Conservation (phyloP, 495 filamentous ascomycete species). For the Cercophora samala region DNA sequence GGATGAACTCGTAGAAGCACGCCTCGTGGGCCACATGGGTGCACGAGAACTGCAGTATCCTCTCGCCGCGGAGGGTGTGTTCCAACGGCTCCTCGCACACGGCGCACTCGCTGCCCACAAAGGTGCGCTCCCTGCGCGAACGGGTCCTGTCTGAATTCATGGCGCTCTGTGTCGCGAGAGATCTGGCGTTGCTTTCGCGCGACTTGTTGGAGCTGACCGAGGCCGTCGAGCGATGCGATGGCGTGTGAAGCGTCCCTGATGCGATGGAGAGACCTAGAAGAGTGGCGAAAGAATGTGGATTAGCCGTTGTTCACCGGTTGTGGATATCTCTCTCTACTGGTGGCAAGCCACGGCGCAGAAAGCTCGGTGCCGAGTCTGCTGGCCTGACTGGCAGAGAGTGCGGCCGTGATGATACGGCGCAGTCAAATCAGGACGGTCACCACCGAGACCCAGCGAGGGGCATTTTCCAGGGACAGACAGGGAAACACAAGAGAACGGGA, state of each 20-base stretch:
- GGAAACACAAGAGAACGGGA: background rate
- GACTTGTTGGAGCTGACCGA: conserved; percentile 42
- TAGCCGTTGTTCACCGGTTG: conserved; percentile 23
- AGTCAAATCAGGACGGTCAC: conserved; percentile 15
- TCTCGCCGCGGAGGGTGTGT: conserved; percentile 91
- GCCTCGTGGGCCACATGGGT: conserved; percentile 95
- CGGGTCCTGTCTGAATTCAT: conserved; percentile 77
- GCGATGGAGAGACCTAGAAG: conserved; percentile 40
- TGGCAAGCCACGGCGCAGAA: conserved; percentile 5
- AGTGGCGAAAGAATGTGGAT: conserved; percentile 21
- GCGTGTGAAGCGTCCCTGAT: conserved; percentile 39
- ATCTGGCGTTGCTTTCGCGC: conserved; percentile 36
- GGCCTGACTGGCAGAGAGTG: conserved; percentile 4
- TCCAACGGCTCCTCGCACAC: conserved; percentile 97
- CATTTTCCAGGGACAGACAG: conserved; percentile 7
- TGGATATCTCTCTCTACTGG: background rate
- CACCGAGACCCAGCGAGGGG: conserved; percentile 5
- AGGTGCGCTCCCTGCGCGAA: conserved; percentile 86
- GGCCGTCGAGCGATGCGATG: conserved; percentile 43
- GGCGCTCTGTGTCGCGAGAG: conserved; percentile 43
- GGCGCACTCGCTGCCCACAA: conserved; percentile 89
- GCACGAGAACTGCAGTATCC: conserved; percentile 94
- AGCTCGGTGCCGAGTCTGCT: conserved; percentile 8
- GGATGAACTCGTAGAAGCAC: conserved; percentile 98
- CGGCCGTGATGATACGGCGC: conserved; percentile 15